Conservation (phyloP, 192 early-diverging fungal genomes). For the Linnemannia exigua region DNA sequence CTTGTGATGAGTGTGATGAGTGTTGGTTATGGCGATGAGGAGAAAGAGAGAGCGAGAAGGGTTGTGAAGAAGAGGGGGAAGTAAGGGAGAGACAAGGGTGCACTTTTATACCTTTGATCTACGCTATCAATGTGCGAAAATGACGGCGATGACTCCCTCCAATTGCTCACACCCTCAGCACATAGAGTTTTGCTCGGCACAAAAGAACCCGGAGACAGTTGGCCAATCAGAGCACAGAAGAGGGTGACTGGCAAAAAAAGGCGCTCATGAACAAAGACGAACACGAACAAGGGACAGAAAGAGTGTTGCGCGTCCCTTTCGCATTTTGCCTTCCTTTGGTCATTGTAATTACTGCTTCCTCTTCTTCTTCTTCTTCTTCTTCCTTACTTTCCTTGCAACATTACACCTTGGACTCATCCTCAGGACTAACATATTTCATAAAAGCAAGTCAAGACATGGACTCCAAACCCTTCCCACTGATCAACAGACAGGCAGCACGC, state of each 20-base stretch:
- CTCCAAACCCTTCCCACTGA: slow-evolving; percentile 59
- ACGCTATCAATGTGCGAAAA: not conserved
- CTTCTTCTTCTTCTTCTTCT: not conserved
- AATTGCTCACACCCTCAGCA: not conserved
- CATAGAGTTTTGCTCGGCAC: not conserved
- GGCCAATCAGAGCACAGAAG: no score
- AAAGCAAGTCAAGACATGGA: slow-evolving; percentile 4
- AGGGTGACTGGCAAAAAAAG: no score
- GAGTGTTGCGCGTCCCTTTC: no score
- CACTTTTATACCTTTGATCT: slow-evolving; percentile 8
- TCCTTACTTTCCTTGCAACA: not conserved
- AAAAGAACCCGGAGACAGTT: no score
- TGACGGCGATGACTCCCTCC: slow-evolving; percentile 2
- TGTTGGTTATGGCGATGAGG: not conserved
- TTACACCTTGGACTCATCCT: not conserved
- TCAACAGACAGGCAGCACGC: slow-evolving; percentile 60
- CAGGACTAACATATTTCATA: no score
- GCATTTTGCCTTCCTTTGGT: no score
- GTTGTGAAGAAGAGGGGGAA: not conserved
- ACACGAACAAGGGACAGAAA: no score
- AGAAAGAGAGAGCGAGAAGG: no score
- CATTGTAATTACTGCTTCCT: not conserved
- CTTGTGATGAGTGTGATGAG: not conserved
- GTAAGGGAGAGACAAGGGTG: not conserved
- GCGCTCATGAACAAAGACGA: no score